phyloP scores from a whole-genome alignment of 192 early-diverging fungal genomes.

The Diversispora eburnea region DNA sequence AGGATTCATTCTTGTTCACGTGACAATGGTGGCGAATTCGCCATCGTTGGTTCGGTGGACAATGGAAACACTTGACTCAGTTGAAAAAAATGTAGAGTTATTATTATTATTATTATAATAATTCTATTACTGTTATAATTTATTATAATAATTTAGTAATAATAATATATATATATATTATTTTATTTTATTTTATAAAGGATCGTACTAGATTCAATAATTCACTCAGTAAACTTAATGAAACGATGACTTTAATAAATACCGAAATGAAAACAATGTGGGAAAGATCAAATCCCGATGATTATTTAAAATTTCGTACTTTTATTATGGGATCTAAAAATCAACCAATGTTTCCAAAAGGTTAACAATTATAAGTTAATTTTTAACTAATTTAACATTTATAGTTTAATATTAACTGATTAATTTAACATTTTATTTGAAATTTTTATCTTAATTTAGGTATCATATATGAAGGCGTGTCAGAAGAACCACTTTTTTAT shows the following conservation, averaged over 20 bases:
- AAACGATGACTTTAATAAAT: conserved; percentile 68
- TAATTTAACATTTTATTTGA: not conserved
- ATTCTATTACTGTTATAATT: not conserved
- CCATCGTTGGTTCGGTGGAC: conserved; percentile 63
- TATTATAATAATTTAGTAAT: not conserved
- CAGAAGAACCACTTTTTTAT: conserved; percentile 56
- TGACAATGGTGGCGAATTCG: conserved; percentile 81
- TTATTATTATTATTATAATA: too few relatives aligned
- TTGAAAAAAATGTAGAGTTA: conserved; percentile 23
- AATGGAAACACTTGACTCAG: conserved; percentile 56
- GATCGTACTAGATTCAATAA: conserved; percentile 64
- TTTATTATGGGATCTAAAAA: conserved; percentile 89
- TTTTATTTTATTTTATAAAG: not conserved
- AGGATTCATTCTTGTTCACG: conserved; percentile 84
- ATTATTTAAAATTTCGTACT: conserved; percentile 85
- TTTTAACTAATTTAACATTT: not conserved
- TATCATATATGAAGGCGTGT: conserved; percentile 77
- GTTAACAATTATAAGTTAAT: too few relatives aligned
- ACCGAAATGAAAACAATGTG: conserved; percentile 79
- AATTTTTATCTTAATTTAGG: conserved; percentile 28
- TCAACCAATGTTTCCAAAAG: conserved; percentile 88
- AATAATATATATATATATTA: not conserved
- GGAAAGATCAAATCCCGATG: conserved; percentile 57
- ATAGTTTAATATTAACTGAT: not conserved
- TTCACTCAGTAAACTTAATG: conserved; percentile 52